Percentiles rank a stretch among this genome's conserved stretches.
Evolutionary conservation across 208 protist genomes (phyloP).

Genomic region (Leishmania guyanensis): DNA sequence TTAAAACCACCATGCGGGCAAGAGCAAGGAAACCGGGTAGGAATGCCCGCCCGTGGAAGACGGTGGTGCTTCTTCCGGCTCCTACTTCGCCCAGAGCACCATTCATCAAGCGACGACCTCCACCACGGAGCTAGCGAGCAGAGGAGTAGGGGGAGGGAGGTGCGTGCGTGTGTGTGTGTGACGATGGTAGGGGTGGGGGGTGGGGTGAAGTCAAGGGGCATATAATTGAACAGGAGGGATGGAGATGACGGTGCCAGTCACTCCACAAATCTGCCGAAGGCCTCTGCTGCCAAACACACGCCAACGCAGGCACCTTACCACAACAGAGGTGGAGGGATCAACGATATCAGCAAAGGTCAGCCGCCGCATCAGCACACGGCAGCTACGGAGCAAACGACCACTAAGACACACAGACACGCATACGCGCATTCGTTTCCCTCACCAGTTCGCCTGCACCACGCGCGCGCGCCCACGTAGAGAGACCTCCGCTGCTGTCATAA

Average conservation of each 20-base stretch:
- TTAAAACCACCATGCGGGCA: not conserved
- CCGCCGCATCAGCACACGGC: no score
- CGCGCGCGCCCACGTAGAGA: no score
- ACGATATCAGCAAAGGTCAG: no score
- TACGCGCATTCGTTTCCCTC: not conserved
- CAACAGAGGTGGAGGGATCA: no score
- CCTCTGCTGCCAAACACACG: constrained; percentile 4
- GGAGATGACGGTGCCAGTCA: no score
- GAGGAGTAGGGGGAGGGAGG: not conserved
- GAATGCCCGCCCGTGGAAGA: not conserved
- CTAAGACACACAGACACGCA: not conserved
- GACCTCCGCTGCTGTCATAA: no score
- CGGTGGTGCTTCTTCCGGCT: not conserved
- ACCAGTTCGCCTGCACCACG: not conserved
- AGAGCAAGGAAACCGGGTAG: not conserved
- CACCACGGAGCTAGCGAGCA: not conserved
- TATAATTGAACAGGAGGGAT: no score
- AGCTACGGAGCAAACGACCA: no score
- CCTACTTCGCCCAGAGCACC: not conserved
- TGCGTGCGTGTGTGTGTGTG: not conserved
- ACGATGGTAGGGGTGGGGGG: not conserved
- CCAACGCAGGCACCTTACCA: not conserved
- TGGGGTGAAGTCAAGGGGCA: no score
- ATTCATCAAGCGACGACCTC: not conserved
- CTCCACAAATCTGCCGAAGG: no score